Evolutionary conservation across 805 yeast species (phyloP), one percentile per base, ranked within the genome.

Genomic region (Saccharomycopsis capsularis): DNA sequence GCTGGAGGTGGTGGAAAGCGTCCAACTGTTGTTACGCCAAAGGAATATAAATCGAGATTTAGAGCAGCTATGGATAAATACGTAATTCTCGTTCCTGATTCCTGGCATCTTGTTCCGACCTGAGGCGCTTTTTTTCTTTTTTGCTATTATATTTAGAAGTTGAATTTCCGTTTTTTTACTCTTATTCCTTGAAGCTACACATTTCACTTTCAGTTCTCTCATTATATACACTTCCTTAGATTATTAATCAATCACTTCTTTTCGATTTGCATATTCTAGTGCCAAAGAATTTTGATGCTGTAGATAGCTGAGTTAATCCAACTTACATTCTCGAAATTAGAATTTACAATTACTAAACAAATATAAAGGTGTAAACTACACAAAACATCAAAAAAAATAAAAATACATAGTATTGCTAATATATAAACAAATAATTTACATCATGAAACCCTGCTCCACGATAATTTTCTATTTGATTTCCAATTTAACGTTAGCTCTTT

Each of bases 51-150:
- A 58, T 87, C 83, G 49, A 71, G 99, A 55, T 93, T 93, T 63
- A 74, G 99, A 56, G 98, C 91, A 62, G 98, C 99, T 1, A 93
- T 93, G 99, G 98, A 91, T 60, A 68, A 96, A 38, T 93, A 93
- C 58, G 85, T 93, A 46, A 65, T 91, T 53, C 89, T 91, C 82
- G 96, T 95, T 6, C 99, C 99, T 34, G 38, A 34, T 18, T 9
- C 38, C 7, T 34, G 38, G 38, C 38, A 34, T 16, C 7, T 34
- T 34, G 7, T 27, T 27, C 32, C 32, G 32, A 27, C 11, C 32
- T 7, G 32, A 7, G 13, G 32, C 32, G 7, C 11, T 7, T 27
- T 27, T 7, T 27, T 13, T 7, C 32, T 13, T 27, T 7, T 27
- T 34, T 16, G 7, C n/a, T n/a, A n/a, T n/a, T n/a, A n/a, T n/a